Base-by-base conservation (phyloP, 164 flowering plant species). In the Berberis vulgaris region DNA sequence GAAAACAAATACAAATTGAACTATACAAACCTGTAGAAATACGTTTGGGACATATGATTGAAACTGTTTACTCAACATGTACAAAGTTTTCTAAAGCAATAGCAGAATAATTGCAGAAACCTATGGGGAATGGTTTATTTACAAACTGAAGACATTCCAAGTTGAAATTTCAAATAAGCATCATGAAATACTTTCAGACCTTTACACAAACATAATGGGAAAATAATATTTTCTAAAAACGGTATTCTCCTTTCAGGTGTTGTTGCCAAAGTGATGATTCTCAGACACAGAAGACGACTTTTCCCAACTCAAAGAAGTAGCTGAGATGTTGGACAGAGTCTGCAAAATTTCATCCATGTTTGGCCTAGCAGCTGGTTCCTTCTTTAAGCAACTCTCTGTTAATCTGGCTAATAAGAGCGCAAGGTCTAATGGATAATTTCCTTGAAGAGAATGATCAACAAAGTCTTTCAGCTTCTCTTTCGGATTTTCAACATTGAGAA, bases 391-490 rank as follows among this genome's bases (percentile, higher is more conserved):
- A 44, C 63, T 73, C 43, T 76, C 66, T 6, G 74, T 72, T 73
- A 84, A 52, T 64, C 69, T 74, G 45, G 81, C 57, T 75, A 84
- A 44, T 26, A 71, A 61, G 6, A 78, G 12, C 6, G 83, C 86
- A 39, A 81, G 71, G 59, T 82, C 86, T 3, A 43, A 43, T 9
- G 93, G 87, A 67, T 78, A 81, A 40, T 71, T 72, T 41, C 69
- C 81, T 57, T 73, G 59, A 62, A 86, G 64, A 39, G 80, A 63
- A 55, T 89, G 84, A 64, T 91, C 97, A 1, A 85, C 63, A 10
- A 86, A 69, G 10, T 70, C 76, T 42, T 60, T 66, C 54, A 86
- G 54, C 41, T 72, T 70, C 47, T 76, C 77, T 26, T 66, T 66
- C 43, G 58, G 77, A 65, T 77, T 62, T 54, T 68, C 73, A 38